Base-by-base conservation (phyloP, 2,329 filamentous ascomycete genomes). In the Trichoderma koningiopsis region DNA sequence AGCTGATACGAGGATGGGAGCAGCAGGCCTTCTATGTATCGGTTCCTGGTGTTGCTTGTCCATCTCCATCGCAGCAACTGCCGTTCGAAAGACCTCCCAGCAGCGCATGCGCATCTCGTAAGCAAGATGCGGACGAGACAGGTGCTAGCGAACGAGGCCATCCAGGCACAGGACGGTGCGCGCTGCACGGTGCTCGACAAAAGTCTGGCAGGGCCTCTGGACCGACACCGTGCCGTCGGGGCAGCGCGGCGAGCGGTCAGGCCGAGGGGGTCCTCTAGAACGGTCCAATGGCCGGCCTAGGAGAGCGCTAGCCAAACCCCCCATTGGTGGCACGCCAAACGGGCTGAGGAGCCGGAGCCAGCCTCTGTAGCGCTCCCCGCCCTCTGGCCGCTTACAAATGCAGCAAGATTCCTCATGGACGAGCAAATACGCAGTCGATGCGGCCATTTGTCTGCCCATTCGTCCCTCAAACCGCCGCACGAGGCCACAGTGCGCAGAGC, bases 321-420 rank as follows among this genome's bases (percentile, higher is more conserved):
- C 64, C 49, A 67, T 67, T 67, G 64, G 64, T 40, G 10, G 43
- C 27, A 63, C 47, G 47, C 47, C 60, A 63, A 53, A 59, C 58
- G 64, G 55, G 55, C 55, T 67, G 64, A 59, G 49, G 55, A 67
- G 55, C 64, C 64, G 64, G 64, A 59, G 19, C 55, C 53, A 49
- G 47, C 24, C 49, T 58, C 58, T 59, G 64, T 56, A 24, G 53
- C 53, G 52, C 53, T 66, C 62, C 68, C 62, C 62, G 62, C 62
- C 56, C 37, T 33, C 24, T 33, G 11, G 62, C 43, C 62, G 68
- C 68, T 70, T 56, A 70, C 68, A 70, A 70, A 70, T 70, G 68
- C 68, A 16, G 5, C 33, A 70, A 66, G 68, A 70, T 70, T 70
- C 68, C 68, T 59, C 63, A 67, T 66, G 62, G 27, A 29, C 27